Conservation (phyloP, 768 basidiomycete species). For the Lentinula aciculospora region DNA sequence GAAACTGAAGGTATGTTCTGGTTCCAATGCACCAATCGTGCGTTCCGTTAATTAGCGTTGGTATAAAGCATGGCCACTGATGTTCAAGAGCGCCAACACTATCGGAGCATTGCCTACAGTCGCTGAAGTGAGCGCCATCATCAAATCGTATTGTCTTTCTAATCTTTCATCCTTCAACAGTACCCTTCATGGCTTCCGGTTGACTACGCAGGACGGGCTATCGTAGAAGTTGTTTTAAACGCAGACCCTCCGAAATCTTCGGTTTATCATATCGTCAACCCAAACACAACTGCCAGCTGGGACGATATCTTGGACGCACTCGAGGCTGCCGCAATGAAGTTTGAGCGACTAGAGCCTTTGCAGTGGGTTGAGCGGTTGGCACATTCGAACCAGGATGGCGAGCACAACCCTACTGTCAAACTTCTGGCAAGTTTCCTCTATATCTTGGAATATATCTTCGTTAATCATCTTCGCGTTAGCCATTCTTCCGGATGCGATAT, state of each 20-base stretch:
- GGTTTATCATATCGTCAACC: conserved; percentile 35
- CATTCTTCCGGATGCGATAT: conserved; percentile 27
- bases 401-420: conserved; percentile 37
- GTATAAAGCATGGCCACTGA: conserved; percentile 29
- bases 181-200: conserved; percentile 48
- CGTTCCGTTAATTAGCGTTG: neutral
- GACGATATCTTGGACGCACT: conserved; percentile 33
- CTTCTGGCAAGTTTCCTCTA: conserved; percentile 22
- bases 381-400: conserved; percentile 28
- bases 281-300: conserved; percentile 28
- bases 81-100: conserved; percentile 39
- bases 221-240: conserved; percentile 34
- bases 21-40: neutral
- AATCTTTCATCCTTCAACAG: conserved; percentile 12
- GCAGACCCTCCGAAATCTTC: conserved; percentile 8
- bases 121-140: conserved; percentile 20
- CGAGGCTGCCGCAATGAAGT: conserved; percentile 27
- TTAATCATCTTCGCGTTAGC: conserved; percentile 13
- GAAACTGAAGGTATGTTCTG: conserved; percentile 33
- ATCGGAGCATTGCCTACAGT: conserved; percentile 27
- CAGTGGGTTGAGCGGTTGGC: conserved; percentile 33
- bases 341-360: conserved; percentile 27
- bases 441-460: neutral
- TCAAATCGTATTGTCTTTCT: neutral
- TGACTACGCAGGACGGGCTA: conserved; percentile 41